Evolutionary conservation across 805 yeast species (phyloP).

Genomic region (Wickerhamiella spandovensis): DNA sequence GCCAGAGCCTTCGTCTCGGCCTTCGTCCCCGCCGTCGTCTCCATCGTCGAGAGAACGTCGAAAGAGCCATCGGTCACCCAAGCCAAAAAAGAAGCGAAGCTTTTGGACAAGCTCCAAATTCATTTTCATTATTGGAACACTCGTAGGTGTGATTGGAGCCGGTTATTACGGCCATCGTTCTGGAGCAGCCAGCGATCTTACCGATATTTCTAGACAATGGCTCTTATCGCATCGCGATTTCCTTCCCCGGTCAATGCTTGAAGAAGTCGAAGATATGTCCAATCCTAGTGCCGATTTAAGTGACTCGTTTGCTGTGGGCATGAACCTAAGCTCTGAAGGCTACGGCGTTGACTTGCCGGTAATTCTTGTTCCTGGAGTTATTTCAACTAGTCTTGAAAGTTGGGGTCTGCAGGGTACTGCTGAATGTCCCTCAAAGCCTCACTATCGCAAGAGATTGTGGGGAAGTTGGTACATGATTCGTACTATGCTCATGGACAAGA

Average conservation of each 20-base stretch:
- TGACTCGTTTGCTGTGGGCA: constrained; percentile 84
- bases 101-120: constrained; percentile 25
- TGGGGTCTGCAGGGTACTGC: constrained; percentile 72
- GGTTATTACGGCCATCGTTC: constrained; percentile 38
- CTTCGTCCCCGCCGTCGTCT: no score
- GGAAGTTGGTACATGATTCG: constrained; percentile 92
- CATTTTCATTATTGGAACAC: constrained; percentile 55
- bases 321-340: constrained; percentile 42
- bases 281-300: constrained; percentile 33
- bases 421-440: constrained; percentile 71
- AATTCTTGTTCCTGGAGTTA: constrained; percentile 90
- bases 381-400: constrained; percentile 85
- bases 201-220: constrained; percentile 17
- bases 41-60: not conserved
- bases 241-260: constrained; percentile 52
- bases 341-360: constrained; percentile 55
- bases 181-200: constrained; percentile 15
- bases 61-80: not conserved
- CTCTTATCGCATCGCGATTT: constrained; percentile 32
- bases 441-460: constrained; percentile 89
- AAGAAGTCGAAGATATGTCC: constrained; percentile 45
- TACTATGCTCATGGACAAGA: constrained; percentile 81
- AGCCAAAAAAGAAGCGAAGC: not conserved
- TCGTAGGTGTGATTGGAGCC: constrained; percentile 56
- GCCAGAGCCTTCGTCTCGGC: no score